Evolutionary conservation across 805 yeast genomes (phyloP).

Genomic region (Candida chauliodis): DNA sequence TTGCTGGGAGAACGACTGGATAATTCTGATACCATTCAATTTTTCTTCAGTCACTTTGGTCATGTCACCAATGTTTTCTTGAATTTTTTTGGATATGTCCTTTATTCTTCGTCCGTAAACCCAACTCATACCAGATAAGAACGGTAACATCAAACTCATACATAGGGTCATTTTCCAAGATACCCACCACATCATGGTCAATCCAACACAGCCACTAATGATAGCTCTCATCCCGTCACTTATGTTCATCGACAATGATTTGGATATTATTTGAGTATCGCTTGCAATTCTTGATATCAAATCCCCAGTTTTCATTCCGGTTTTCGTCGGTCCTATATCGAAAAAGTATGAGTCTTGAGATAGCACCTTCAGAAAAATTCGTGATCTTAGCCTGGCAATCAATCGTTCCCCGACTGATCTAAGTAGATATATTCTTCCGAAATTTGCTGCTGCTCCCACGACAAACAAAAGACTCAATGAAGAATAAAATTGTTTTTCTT

Average conservation of each 20-base stretch:
- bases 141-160: slow-evolving; percentile 80
- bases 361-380: slow-evolving; percentile 71
- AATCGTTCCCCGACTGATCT: slow-evolving; percentile 81
- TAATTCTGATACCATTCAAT: slow-evolving; percentile 76
- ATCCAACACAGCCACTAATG: slow-evolving; percentile 80
- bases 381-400: slow-evolving; percentile 77
- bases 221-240: slow-evolving; percentile 88
- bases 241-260: slow-evolving; percentile 81
- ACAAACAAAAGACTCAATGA: slow-evolving; percentile 61
- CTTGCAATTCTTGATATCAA: slow-evolving; percentile 82
- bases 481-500: slow-evolving; percentile 59
- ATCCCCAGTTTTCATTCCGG: slow-evolving; percentile 76
- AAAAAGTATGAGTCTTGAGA: slow-evolving; percentile 87
- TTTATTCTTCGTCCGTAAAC: slow-evolving; percentile 81
- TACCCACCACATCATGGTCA: slow-evolving; percentile 87
- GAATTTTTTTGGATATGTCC: slow-evolving; percentile 68
- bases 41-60: slow-evolving; percentile 93
- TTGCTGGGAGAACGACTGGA: slow-evolving; percentile 90
- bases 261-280: slow-evolving; percentile 84
- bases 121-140: slow-evolving; percentile 72
- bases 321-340: slow-evolving; percentile 61
- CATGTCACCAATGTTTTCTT: slow-evolving; percentile 77
- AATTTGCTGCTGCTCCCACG: slow-evolving; percentile 74
- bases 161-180: slow-evolving; percentile 78
- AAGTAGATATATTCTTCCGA: slow-evolving; percentile 72